These are phyloP conservation scores for Agaricus subrufescens DNA, from an alignment of 768 basidiomycete species.

Conservation along the genomic window DNA sequence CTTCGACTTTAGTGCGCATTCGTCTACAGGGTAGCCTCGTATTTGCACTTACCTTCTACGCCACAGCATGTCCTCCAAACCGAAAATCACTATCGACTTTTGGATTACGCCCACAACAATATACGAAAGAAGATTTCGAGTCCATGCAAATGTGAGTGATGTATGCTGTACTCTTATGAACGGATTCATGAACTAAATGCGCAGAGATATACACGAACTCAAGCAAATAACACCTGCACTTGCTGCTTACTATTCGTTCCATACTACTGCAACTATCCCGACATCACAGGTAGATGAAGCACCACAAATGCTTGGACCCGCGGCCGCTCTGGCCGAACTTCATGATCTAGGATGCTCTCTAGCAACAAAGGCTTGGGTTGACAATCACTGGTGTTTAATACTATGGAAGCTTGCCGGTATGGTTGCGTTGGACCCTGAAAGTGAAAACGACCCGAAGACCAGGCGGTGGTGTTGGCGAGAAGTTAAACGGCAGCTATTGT, in stretches of 20 bases:
- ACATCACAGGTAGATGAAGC: constrained; percentile 15
- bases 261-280: constrained; percentile 30
- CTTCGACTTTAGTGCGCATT: constrained; percentile 42
- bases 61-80: constrained; percentile 16
- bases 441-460: constrained; percentile 37
- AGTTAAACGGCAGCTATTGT: constrained; percentile 77
- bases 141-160: constrained; percentile 47
- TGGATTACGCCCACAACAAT: constrained; percentile 46
- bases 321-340: constrained; percentile 52
- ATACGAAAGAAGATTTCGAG: constrained; percentile 38
- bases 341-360: constrained; percentile 56
- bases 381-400: constrained; percentile 87
- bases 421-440: constrained; percentile 66
- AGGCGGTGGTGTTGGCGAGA: constrained; percentile 82
- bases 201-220: constrained; percentile 48
- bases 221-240: constrained; percentile 48
- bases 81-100: constrained; percentile 44
- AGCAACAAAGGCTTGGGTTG: constrained; percentile 77
- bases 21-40: not conserved
- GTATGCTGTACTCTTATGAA: not conserved
- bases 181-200: constrained; percentile 1
- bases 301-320: constrained; percentile 38
- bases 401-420: constrained; percentile 95
- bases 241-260: constrained; percentile 59
- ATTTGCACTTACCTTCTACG: not conserved